Evolutionary conservation across 192 early-diverging fungal species (phyloP), one percentile per base, ranked within the genome.

Genomic region (Gryganskiella cystojenkinii): DNA sequence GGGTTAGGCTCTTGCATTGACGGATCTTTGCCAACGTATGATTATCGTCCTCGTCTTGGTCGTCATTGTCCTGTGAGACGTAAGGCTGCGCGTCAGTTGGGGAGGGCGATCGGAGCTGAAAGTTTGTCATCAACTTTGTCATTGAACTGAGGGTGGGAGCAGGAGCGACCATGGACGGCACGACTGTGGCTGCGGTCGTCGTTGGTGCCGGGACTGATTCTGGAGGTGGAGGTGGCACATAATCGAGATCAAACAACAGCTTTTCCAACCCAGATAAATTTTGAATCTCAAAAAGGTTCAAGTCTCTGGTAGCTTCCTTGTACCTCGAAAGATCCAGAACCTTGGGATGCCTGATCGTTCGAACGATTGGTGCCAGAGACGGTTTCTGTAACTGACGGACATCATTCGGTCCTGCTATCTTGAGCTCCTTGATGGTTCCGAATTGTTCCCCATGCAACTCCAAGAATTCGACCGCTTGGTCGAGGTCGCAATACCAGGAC

Each of bases 401-500:
- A 31, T 78, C 74, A 35, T 64, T 52, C 1, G 74, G 74, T 4
- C 74, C 74, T 15, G 74, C 49, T 47, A 78, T 27, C 43, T 69
- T 78, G 66, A 78, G 37, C 34, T 68, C 67, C 6, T 49, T 65
- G 35, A 78, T 68, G 9, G 66, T 78, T 0, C 66, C 66, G 51
- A 37, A 69, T 1, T 56, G 47, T 15, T 47, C 31, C 1, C 53
- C 30, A 20, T 78, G 74, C 37, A 64, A 28, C 2, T 59, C 57
- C 4, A 78, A 9, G 58, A 78, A 78, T 27, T 53, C 61, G 11
- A 78, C 47, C 3, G 66, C 56, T 0, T 34, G 52, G 9, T 54
- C 53, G 22, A 78, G 49, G 40, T 78, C 57, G 43, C 52, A 69
- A 11, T 78, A 44, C 74, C 74, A 68, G 49, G 35, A 64, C 24